These are phyloP conservation scores for Corchorus capsularis DNA, from an alignment of 345 rosid genomes.

Conservation along the genomic window DNA sequence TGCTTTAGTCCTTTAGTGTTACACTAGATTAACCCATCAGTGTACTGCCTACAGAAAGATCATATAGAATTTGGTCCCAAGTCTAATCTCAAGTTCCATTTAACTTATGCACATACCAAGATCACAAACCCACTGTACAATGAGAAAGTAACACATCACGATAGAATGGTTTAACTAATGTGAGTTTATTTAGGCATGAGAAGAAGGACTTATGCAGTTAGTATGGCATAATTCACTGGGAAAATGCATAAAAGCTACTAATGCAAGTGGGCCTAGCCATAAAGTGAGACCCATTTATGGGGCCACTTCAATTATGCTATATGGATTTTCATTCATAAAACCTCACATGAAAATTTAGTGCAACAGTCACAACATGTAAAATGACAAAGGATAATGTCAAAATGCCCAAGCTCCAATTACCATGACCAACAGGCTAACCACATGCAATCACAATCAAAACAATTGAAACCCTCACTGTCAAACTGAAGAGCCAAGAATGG, in stretches of 20 bases:
- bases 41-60: slow-evolving; percentile 18
- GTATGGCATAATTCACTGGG: not conserved
- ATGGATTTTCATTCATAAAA: slow-evolving; percentile 14
- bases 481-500: not conserved
- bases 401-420: slow-evolving; percentile 19
- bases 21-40: slow-evolving; percentile 2
- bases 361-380: slow-evolving; percentile 13
- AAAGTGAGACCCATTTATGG: slow-evolving; percentile 19
- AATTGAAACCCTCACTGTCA: slow-evolving; percentile 9
- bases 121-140: not conserved
- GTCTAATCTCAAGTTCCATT: slow-evolving; percentile 15
- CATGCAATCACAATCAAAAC: slow-evolving; percentile 12
- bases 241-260: slow-evolving; percentile 16
- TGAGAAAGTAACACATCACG: not conserved
- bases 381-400: slow-evolving; percentile 21
- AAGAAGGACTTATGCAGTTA: slow-evolving; percentile 3
- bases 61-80: slow-evolving; percentile 12
- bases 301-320: slow-evolving; percentile 25
- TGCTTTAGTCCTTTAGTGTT: slow-evolving; percentile 10
- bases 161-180: not conserved
- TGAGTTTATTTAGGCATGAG: not conserved
- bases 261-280: slow-evolving; percentile 14
- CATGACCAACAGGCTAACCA: slow-evolving; percentile 6
- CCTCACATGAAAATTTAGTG: slow-evolving; percentile 25
- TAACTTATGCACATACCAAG: slow-evolving; percentile 4